Evolutionary conservation across 2,329 filamentous ascomycete genomes (phyloP).

Genomic region (Pyricularia pennisetigena): DNA sequence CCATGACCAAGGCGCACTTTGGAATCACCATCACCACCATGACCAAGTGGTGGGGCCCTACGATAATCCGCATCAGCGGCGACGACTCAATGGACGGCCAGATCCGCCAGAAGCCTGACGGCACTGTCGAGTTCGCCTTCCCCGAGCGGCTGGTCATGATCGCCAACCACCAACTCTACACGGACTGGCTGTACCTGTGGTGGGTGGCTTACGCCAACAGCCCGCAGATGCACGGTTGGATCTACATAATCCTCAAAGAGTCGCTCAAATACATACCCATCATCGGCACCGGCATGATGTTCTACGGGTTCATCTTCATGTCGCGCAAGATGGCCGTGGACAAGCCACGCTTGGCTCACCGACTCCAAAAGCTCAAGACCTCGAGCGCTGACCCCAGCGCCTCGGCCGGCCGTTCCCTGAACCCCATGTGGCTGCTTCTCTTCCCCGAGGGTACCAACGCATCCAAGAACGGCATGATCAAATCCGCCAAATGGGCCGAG

Average conservation of each 20-base stretch:
- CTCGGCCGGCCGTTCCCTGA: constrained; percentile 32
- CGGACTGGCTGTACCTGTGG: constrained; percentile 89
- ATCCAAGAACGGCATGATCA: constrained; percentile 57
- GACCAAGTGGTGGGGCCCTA: constrained; percentile 83
- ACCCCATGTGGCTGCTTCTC: constrained; percentile 85
- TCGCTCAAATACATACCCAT: constrained; percentile 74
- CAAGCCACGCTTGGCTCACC: constrained; percentile 63
- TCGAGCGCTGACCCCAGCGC: constrained; percentile 43
- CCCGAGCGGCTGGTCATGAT: constrained; percentile 75
- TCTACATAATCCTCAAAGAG: constrained; percentile 88
- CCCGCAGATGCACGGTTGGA: constrained; percentile 70
- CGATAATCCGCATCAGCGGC: constrained; percentile 71
- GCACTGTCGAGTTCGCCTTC: constrained; percentile 67
- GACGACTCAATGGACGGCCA: constrained; percentile 72
- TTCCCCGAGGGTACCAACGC: constrained; percentile 85
- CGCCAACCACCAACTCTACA: constrained; percentile 87
- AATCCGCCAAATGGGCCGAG: constrained; percentile 65
- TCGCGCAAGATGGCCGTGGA: constrained; percentile 83
- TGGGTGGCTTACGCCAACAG: constrained; percentile 78
- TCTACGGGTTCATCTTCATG: constrained; percentile 86
- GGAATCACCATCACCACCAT: constrained; percentile 68
- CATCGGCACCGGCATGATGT: constrained; percentile 72
- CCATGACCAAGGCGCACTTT: constrained; percentile 77
- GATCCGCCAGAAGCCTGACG: constrained; percentile 59
- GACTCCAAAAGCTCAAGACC: constrained; percentile 59